phyloP scores from a whole-genome alignment of 805 yeast species.

The Komagataella phaffii region DNA sequence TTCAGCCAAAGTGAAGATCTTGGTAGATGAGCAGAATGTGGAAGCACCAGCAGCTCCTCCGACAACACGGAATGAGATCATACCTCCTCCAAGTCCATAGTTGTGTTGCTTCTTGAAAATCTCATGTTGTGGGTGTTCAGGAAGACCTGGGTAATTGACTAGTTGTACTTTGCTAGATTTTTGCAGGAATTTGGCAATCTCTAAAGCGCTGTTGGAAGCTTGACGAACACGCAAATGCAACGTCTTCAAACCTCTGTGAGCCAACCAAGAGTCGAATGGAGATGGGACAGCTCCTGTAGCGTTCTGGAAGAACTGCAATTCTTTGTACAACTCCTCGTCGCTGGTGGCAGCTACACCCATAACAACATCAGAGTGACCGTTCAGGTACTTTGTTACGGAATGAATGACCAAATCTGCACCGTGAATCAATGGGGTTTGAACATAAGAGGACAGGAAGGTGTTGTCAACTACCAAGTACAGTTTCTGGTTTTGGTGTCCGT shows the following conservation, averaged over 20 bases:
- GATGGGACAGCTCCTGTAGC: slow-evolving; percentile 86
- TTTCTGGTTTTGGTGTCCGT: slow-evolving; percentile 30
- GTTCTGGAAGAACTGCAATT: slow-evolving; percentile 67
- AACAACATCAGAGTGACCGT: slow-evolving; percentile 88
- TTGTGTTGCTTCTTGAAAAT: slow-evolving; percentile 68
- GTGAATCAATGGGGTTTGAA: slow-evolving; percentile 67
- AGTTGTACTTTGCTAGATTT: slow-evolving; percentile 37
- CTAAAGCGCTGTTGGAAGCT: slow-evolving; percentile 51
- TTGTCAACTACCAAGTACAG: slow-evolving; percentile 69
- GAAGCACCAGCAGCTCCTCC: slow-evolving; percentile 75
- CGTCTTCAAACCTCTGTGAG: slow-evolving; percentile 85
- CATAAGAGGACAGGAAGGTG: slow-evolving; percentile 79
- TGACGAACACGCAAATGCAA: slow-evolving; percentile 68
- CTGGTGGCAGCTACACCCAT: slow-evolving; percentile 74
- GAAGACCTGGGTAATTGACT: slow-evolving; percentile 79
- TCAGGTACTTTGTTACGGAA: slow-evolving; percentile 82
- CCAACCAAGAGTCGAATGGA: slow-evolving; percentile 85
- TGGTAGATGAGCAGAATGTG: slow-evolving; percentile 58
- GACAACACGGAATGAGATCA: slow-evolving; percentile 74
- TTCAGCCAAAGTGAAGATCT: slow-evolving; percentile 76
- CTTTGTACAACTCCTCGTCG: slow-evolving; percentile 42
- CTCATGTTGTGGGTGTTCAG: slow-evolving; percentile 45
- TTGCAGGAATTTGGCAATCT: slow-evolving; percentile 53
- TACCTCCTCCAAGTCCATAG: slow-evolving; percentile 82
- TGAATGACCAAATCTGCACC: slow-evolving; percentile 87